Conservation (phyloP, 1,139 yeast genomes). For the Yamadazyma blattariae region DNA sequence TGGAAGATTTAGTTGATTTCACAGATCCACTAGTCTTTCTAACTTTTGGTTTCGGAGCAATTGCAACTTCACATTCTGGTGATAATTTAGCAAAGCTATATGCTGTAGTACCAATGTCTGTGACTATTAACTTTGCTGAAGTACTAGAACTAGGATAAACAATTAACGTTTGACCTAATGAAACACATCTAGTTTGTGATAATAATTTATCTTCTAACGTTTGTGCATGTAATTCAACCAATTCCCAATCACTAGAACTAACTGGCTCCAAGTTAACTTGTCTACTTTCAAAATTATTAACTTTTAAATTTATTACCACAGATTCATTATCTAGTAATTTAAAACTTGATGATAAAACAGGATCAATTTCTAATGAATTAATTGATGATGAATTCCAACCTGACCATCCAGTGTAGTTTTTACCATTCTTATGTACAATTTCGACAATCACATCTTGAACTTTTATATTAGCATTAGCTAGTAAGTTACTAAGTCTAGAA, state of each 20-base stretch:
- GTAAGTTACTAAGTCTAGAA: conserved; percentile 40
- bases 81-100: conserved; percentile 56
- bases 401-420: conserved; percentile 74
- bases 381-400: conserved; percentile 51
- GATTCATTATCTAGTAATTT: conserved; percentile 43
- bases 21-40: conserved; percentile 23
- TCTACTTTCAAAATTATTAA: conserved; percentile 49
- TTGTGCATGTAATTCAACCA: conserved; percentile 79
- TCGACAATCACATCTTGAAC: conserved; percentile 64
- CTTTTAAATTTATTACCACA: conserved; percentile 41
- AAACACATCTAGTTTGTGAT: conserved; percentile 78
- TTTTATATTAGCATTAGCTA: conserved; percentile 52
- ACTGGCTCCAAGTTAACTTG: conserved; percentile 77
- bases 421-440: conserved; percentile 22
- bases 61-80: conserved; percentile 74
- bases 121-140: conserved; percentile 61
- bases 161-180: conserved; percentile 56
- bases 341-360: conserved; percentile 44
- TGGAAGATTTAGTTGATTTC: conserved; percentile 30
- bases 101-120: conserved; percentile 54
- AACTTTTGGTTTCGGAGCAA: conserved; percentile 71
- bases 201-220: conserved; percentile 72
- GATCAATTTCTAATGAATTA: conserved; percentile 37
- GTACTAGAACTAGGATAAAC: conserved; percentile 71
- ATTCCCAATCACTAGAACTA: conserved; percentile 84